A percentile compares a stretch with the other conserved stretches of the same genome.
Evolutionary conservation across 2,329 filamentous ascomycete species (phyloP).

Genomic region (Elsinoe necatrix): DNA sequence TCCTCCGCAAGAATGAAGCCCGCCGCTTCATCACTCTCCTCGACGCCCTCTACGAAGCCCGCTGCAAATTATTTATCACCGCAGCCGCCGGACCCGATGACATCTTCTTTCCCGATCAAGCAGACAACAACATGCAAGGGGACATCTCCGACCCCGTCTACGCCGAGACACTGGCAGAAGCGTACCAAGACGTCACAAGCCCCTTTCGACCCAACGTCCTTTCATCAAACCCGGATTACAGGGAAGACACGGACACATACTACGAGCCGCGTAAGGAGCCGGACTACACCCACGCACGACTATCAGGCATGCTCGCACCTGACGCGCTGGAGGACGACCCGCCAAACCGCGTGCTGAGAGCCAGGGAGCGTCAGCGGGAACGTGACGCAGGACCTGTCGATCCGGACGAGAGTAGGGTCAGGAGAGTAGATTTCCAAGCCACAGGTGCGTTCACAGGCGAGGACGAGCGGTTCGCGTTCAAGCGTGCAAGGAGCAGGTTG

Average conservation of each 20-base stretch:
- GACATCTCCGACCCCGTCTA: conserved; percentile 46
- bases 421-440: conserved; percentile 54
- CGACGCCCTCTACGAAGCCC: conserved; percentile 73
- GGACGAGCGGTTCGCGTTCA: conserved; percentile 74
- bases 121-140: conserved; percentile 15
- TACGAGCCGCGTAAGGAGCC: conserved; percentile 24
- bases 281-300: conserved; percentile 31
- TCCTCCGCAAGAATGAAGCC: conserved; percentile 70
- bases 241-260: conserved; percentile 20
- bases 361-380: conserved; percentile 20
- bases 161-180: conserved; percentile 60
- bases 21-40: conserved; percentile 71
- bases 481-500: conserved; percentile 64
- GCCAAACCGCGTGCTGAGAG: conserved; percentile 33
- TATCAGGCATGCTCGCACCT: conserved; percentile 31
- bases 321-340: conserved; percentile 45
- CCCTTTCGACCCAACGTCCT: conserved; percentile 75
- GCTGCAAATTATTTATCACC: conserved; percentile 63
- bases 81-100: conserved; percentile 62
- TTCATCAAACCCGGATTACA: conserved; percentile 43
- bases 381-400: conserved; percentile 16
- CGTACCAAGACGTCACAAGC: conserved; percentile 67
- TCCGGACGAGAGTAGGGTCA: conserved; percentile 19
- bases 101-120: conserved; percentile 59
- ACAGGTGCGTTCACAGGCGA: conserved; percentile 65